Conservation (phyloP, 441 rosid species). For the California macrophylla region DNA sequence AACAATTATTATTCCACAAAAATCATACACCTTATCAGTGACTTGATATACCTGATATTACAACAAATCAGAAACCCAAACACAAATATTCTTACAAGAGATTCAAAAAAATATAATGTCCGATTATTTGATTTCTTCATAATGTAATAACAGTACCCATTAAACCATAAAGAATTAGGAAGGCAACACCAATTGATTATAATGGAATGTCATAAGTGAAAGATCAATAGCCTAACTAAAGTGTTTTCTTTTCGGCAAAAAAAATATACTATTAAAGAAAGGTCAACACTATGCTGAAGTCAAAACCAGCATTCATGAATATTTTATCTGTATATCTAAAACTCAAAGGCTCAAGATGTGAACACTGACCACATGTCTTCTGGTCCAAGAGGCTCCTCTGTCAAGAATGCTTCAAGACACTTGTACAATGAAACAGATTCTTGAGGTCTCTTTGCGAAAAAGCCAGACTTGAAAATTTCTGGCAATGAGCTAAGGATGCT, state of each 20-base stretch:
- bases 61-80: not conserved
- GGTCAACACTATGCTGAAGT: not conserved
- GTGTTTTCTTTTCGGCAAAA: not conserved
- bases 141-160: not conserved
- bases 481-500: conserved; percentile 43
- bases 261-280: not conserved
- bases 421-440: conserved; percentile 56
- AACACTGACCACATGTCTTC: conserved; percentile 78
- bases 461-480: conserved; percentile 43
- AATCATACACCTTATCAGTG: not conserved
- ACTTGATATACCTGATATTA: not conserved
- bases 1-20: not conserved
- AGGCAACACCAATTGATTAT: not conserved
- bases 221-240: not conserved
- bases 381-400: conserved; percentile 77
- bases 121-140: not conserved
- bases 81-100: not conserved
- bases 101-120: not conserved
- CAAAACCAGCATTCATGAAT: not conserved
- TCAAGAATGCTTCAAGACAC: conserved; percentile 74
- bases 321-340: conserved; percentile 10
- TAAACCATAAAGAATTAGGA: not conserved
- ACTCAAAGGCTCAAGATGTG: conserved; percentile 10
- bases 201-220: not conserved
- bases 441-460: conserved; percentile 42